Percentiles rank a stretch among this genome's conserved stretches.
Conservation (phyloP, 1,284 basidiomycete species). For the Phellopilus nigrolimitatus region DNA sequence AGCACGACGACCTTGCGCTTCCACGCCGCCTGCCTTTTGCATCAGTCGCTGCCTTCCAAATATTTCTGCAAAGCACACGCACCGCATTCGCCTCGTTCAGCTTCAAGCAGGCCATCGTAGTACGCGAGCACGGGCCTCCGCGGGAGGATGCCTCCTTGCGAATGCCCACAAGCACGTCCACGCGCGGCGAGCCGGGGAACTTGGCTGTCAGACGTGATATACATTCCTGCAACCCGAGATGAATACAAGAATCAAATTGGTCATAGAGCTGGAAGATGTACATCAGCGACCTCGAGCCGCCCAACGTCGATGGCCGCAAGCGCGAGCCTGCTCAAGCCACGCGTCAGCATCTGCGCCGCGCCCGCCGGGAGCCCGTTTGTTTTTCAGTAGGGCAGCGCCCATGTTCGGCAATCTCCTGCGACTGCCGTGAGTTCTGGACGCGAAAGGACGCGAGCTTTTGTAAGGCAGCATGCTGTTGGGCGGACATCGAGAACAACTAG, state of each 20-base stretch:
- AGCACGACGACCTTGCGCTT: conserved; percentile 80
- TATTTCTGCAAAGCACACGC: conserved; percentile 35
- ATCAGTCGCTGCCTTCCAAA: conserved; percentile 4
- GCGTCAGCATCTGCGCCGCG: conserved; percentile 72
- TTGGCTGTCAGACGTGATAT: conserved; percentile 60
- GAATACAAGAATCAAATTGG: neutral
- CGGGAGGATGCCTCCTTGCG: conserved; percentile 71
- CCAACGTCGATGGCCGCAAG: conserved; percentile 85
- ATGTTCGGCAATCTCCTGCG: conserved; percentile 65
- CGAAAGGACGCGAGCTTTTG: conserved; percentile 68
- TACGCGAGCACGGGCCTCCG: conserved; percentile 59
- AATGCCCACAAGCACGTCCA: conserved; percentile 81
- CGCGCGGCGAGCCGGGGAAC: conserved; percentile 82
- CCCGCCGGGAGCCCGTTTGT: conserved; percentile 44
- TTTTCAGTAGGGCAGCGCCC: conserved; percentile 54
- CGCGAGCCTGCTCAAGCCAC: conserved; percentile 81
- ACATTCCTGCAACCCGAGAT: conserved; percentile 45
- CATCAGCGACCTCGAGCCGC: conserved; percentile 75
- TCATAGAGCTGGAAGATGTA: conserved; percentile 31
- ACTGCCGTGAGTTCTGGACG: conserved; percentile 60
- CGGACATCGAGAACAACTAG: conserved; percentile 10
- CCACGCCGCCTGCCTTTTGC: conserved; percentile 61
- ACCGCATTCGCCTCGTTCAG: conserved; percentile 76
- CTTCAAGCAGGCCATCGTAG: conserved; percentile 65
- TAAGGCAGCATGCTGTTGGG: conserved; percentile 40